Conservation (phyloP, 2,329 filamentous ascomycete genomes). For the Xylariaceae sp. region DNA sequence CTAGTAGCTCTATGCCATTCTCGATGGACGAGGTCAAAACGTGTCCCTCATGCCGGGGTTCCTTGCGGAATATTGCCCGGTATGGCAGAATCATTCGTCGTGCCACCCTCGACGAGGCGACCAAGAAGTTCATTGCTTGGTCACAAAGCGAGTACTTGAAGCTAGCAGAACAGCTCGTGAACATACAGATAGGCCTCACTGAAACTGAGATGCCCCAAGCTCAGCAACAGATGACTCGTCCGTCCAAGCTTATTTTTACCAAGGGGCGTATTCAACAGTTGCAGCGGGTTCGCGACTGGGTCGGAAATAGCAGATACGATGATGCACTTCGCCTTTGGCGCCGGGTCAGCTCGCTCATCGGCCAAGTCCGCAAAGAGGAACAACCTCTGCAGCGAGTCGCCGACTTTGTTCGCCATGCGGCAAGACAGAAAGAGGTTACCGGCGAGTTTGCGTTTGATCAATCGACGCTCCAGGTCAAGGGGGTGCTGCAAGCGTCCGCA, state of each 20-base stretch:
- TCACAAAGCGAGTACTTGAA: slow-evolving; percentile 41
- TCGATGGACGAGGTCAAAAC: slow-evolving; percentile 38
- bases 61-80: slow-evolving; percentile 52
- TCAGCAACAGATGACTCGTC: too few species aligned
- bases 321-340: background rate
- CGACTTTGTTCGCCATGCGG: slow-evolving; percentile 40
- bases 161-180: slow-evolving; percentile 29
- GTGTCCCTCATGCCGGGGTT: slow-evolving; percentile 58
- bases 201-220: too few species aligned
- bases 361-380: slow-evolving; percentile 40
- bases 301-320: slow-evolving; percentile 24
- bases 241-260: background rate
- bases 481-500: slow-evolving; percentile 39
- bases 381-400: slow-evolving; percentile 48
- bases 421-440: too few species aligned
- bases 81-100: slow-evolving; percentile 60
- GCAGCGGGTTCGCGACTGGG: slow-evolving; percentile 15
- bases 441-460: slow-evolving; percentile 26
- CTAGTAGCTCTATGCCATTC: background rate
- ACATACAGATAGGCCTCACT: background rate
- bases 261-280: slow-evolving; percentile 21
- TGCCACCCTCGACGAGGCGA: slow-evolving; percentile 57
- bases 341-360: background rate
- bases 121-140: slow-evolving; percentile 60
- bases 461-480: slow-evolving; percentile 36